Evolutionary conservation across 2,329 filamentous ascomycete species (phyloP).

Genomic region (Pseudopithomyces maydicus): DNA sequence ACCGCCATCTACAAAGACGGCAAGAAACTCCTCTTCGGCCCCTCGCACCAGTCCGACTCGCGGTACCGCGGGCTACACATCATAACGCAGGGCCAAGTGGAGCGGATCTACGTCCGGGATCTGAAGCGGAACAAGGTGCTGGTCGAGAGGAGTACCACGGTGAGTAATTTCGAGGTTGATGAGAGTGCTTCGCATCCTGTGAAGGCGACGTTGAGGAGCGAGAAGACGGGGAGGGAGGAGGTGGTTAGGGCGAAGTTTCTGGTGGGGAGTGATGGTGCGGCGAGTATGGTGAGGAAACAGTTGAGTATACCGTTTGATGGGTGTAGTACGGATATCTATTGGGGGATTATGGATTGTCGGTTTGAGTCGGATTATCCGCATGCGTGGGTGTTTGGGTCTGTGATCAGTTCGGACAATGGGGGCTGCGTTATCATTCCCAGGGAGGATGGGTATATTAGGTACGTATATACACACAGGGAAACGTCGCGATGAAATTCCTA

Average conservation of each 20-base stretch:
- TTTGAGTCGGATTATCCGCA: constrained; percentile 21
- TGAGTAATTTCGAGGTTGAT: neutral
- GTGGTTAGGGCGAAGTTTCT: constrained; percentile 37
- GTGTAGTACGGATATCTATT: constrained; percentile 40
- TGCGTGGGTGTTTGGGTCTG: constrained; percentile 20
- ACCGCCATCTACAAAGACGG: constrained; percentile 40
- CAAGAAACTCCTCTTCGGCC: constrained; percentile 29
- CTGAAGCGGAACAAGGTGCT: constrained; percentile 37
- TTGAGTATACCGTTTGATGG: constrained; percentile 35
- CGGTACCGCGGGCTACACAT: constrained; percentile 43
- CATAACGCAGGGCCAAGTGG: constrained; percentile 46
- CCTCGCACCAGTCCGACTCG: constrained; percentile 40
- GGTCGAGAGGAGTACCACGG: constrained; percentile 36
- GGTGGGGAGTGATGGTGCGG: constrained; percentile 38
- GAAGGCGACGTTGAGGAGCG: constrained; percentile 20
- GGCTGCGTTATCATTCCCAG: constrained; percentile 41
- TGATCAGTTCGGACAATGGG: constrained; percentile 30
- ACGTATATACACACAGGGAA: constrained; percentile 10
- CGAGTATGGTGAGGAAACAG: constrained; percentile 36
- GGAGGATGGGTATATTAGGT: constrained; percentile 34
- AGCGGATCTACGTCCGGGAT: constrained; percentile 45
- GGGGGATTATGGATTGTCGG: constrained; percentile 38
- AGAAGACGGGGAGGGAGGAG: constrained; percentile 25
- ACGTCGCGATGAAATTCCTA: neutral
- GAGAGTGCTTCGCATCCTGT: neutral